Base-by-base conservation (phyloP, 2,329 filamentous ascomycete species). In the Pseudopithomyces maydicus region DNA sequence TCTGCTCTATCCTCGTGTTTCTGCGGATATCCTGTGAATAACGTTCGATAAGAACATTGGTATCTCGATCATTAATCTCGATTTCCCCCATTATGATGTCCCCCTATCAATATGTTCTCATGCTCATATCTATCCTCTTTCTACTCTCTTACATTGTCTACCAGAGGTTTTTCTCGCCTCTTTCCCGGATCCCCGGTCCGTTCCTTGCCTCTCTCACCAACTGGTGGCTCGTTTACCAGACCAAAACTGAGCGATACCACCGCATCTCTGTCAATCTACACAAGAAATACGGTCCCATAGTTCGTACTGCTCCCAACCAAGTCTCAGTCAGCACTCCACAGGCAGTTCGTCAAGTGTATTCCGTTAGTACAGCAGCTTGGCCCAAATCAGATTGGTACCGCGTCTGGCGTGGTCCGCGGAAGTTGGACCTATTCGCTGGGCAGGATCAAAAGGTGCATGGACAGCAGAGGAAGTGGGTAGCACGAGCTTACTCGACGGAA, bases 161-260 rank as follows among this genome's bases (percentile, higher is more conserved):
- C 35, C 56, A 63, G 35, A 52, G 57, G 35, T 44, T 60, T 33
- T 41, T 64, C 38, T 61, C 60, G 19, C 70, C 70, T 10, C 54
- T 73, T 10, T 52, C 60, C 15, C 57, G 55, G 7, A 55, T 73
- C n/a, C 69, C 69, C 8, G 71, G 69, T 6, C 71, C 71, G 10
- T 69, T 67, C 55, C 52, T 60, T 38, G 71, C 71, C 12, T 66
- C 59, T 23, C 51, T 70, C 6, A 57, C 65, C 3, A 53, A 55
- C 61, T 61, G 46, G 45, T 60, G 52, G 51, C 38, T 57, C 46
- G 54, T 56, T 26, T 33, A 22, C 6, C 14, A 29, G 3, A 45
- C 48, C 11, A 35, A 22, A n/a, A 22, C 33, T 20, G 26, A 48
- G 10, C 10, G 47, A 22, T 52, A 46, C 33, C 19, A 47, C 43